These are phyloP conservation scores for Vitis hybrid DNA, from an alignment of 177 flowering plant genomes.

Conservation along the genomic window DNA sequence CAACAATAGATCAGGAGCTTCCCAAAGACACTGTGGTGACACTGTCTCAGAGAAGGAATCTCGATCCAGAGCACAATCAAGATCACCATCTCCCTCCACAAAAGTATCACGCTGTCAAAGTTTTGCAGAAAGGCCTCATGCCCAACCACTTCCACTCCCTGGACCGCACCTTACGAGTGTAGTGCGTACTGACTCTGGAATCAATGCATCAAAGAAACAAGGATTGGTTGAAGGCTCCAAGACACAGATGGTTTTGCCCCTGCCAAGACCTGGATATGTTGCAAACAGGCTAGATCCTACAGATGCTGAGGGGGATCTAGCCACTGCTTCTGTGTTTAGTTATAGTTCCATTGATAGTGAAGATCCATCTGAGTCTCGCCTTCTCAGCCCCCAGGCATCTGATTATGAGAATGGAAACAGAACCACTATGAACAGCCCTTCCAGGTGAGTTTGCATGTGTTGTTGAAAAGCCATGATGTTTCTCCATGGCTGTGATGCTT, in stretches of 20 bases:
- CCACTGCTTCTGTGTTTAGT: slow-evolving; percentile 64
- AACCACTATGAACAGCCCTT: too few relatives aligned
- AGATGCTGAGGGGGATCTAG: slow-evolving; percentile 68
- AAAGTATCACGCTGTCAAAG: slow-evolving; percentile 85
- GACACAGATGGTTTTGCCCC: slow-evolving; percentile 44
- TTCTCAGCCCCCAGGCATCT: slow-evolving; percentile 51
- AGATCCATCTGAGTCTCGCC: slow-evolving; percentile 63
- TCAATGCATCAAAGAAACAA: slow-evolving; percentile 43
- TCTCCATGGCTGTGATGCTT: too few relatives aligned
- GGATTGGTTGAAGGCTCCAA: slow-evolving; percentile 46
- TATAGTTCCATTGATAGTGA: slow-evolving; percentile 72
- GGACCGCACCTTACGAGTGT: slow-evolving; percentile 34
- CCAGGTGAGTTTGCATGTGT: too few relatives aligned
- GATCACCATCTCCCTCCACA: slow-evolving; percentile 79
- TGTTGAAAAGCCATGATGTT: too few relatives aligned
- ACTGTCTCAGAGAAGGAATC: slow-evolving; percentile 57
- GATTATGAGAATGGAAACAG: too few relatives aligned
- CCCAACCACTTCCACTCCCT: slow-evolving; percentile 94
- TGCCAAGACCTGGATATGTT: slow-evolving; percentile 57
- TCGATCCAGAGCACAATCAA: slow-evolving; percentile 58
- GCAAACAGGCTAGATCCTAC: slow-evolving; percentile 39
- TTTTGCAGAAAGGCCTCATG: slow-evolving; percentile 75
- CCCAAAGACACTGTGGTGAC: slow-evolving; percentile 56
- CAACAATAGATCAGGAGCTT: slow-evolving; percentile 46
- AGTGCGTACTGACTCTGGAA: slow-evolving; percentile 61